These are phyloP conservation scores for Dalbergia cochinchinensis DNA, from an alignment of 306 rosid species.

Conservation along the genomic window DNA sequence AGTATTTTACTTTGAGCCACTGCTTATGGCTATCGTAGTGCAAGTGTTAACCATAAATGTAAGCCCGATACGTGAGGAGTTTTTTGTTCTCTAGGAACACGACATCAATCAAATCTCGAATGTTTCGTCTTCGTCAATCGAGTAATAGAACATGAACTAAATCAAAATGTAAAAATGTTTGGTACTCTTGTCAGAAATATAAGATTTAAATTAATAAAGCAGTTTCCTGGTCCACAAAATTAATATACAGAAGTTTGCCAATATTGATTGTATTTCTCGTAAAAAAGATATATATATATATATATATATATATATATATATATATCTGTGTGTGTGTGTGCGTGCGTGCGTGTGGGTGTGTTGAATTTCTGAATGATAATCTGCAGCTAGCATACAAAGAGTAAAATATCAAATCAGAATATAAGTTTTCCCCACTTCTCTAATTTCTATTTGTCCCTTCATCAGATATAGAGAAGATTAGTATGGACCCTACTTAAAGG, in stretches of 20 bases:
- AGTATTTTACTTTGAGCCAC: no score
- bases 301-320: no score
- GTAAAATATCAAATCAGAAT: background rate
- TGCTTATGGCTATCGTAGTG: no score
- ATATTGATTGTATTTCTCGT: no score
- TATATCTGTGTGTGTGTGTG: no score
- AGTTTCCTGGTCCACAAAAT: background rate
- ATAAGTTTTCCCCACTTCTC: background rate
- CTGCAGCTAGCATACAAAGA: background rate
- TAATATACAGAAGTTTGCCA: no score
- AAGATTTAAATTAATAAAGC: background rate
- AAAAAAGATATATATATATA: no score
- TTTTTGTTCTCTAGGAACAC: background rate
- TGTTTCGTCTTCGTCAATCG: background rate
- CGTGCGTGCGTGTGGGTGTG: no score
- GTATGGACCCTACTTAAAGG: no score
- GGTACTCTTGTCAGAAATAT: background rate
- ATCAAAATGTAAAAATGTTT: background rate
- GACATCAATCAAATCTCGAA: background rate
- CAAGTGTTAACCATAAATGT: no score
- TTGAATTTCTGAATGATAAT: background rate
- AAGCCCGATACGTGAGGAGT: background rate
- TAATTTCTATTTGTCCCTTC: background rate
- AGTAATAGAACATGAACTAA: background rate
- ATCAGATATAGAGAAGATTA: no score